phyloP scores from a whole-genome alignment of 2,329 filamentous ascomycete genomes.

The Colletotrichum tanaceti region DNA sequence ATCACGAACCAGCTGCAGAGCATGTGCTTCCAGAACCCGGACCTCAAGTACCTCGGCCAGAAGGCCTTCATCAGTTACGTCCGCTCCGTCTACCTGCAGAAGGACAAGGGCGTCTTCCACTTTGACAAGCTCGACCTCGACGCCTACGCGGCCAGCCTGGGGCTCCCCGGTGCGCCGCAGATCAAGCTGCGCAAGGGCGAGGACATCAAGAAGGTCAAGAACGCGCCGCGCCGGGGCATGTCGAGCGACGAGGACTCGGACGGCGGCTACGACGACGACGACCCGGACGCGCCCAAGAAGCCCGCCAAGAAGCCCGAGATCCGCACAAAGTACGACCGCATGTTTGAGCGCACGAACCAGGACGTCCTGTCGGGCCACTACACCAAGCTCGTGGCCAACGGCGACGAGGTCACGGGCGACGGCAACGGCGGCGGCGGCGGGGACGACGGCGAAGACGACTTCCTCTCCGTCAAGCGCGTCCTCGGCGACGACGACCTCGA shows the following conservation, averaged over 20 bases:
- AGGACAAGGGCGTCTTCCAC: conserved; percentile 91
- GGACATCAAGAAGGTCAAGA: conserved; percentile 87
- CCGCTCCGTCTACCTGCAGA: conserved; percentile 86
- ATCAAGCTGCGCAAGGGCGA: conserved; percentile 95
- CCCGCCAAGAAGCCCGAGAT: conserved; percentile 78
- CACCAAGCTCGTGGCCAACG: conserved; percentile 81
- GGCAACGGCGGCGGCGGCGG: conserved; percentile 51
- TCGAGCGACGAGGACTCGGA: conserved; percentile 72
- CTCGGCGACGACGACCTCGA: conserved; percentile 76
- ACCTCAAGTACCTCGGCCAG: conserved; percentile 93
- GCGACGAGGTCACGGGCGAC: conserved; percentile 48
- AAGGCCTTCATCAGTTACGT: conserved; percentile 95
- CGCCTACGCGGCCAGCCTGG: conserved; percentile 85
- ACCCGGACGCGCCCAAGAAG: conserved; percentile 59
- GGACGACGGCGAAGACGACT: conserved; percentile 79
- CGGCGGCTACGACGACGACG: conserved; percentile 61
- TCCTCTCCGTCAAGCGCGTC: conserved; percentile 90
- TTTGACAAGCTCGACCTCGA: conserved; percentile 86
- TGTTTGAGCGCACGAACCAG: conserved; percentile 98
- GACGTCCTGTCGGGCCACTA: conserved; percentile 96
- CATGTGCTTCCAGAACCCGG: conserved; percentile 94
- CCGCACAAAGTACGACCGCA: conserved; percentile 94
- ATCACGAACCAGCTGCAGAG: conserved; percentile 89
- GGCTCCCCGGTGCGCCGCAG: conserved; percentile 88
- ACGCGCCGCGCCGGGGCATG: conserved; percentile 77